Conservation (phyloP, 805 yeast species). For the Wickerhamia fluorescens region DNA sequence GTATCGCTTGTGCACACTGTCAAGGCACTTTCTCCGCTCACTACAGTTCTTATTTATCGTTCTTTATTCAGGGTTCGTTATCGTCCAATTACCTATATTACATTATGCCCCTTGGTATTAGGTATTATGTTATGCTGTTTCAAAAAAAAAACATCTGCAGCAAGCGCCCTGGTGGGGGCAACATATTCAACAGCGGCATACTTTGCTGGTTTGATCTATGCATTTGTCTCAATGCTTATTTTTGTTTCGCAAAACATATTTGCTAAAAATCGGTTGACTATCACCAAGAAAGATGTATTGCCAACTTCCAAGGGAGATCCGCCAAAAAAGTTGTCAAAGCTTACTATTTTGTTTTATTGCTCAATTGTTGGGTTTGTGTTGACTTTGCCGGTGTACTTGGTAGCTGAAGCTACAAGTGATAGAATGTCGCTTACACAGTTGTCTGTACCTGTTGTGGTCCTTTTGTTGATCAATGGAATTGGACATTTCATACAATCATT, state of each 20-base stretch:
- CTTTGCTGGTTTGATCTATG: conserved; percentile 39
- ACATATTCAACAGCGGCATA: conserved; percentile 11
- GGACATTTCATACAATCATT: conserved; percentile 69
- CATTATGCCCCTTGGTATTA: conserved; percentile 67
- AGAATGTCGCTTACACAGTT: conserved; percentile 25
- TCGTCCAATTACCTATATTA: conserved; percentile 60
- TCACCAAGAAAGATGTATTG: conserved; percentile 21
- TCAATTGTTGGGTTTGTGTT: conserved; percentile 60
- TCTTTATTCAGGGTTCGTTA: conserved; percentile 52
- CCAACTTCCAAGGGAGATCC: conserved; percentile 14
- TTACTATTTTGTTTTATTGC: conserved; percentile 66
- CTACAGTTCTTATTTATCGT: conserved; percentile 77
- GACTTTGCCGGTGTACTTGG: conserved; percentile 60
- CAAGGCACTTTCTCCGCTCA: conserved; percentile 84
- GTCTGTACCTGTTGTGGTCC: conserved; percentile 18
- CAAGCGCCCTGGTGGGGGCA: too few species aligned
- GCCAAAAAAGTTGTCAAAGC: conserved; percentile 56
- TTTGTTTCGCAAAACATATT: conserved; percentile 76
- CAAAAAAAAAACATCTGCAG: conserved; percentile 30
- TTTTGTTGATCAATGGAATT: conserved; percentile 55
- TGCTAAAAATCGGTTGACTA: conserved; percentile 66
- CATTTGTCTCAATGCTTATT: conserved; percentile 52
- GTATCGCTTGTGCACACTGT: conserved; percentile 94
- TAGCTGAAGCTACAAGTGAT: conserved; percentile 38
- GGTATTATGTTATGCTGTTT: conserved; percentile 83